Evolutionary conservation across 1,284 basidiomycete species (phyloP), one percentile per base, ranked within the genome.

Genomic region (Puccinia polysora): DNA sequence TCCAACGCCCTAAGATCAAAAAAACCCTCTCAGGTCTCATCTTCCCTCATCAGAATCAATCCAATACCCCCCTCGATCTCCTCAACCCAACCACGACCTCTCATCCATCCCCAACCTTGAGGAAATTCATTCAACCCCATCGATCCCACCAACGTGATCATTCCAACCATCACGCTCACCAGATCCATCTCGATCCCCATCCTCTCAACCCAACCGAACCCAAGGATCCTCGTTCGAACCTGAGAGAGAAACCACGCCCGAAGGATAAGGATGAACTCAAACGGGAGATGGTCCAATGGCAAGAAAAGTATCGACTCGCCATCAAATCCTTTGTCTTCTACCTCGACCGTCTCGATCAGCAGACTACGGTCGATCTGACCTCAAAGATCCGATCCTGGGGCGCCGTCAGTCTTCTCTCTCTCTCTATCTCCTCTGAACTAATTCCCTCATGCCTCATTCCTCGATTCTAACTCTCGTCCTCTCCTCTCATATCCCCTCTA

Each of bases 241-340:
- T 25, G 23, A 40, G 53, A n/a, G 65, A 68, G 12, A 67, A 65
- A 53, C 64, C 52, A 40, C 49, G 28, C 7, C 10, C 30, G 12
- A 67, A 67, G 30, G 58, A 70, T 18, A 65, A 65, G 20, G 63
- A 65, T 36, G 68, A 70, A 52, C 49, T 70, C 28, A 60, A 52
- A 62, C 40, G 58, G 2, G 68, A 70, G 47, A 70, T 56, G 28
- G 55, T 45, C 15, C 68, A 90, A 76, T 97, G 92, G 83, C 86
- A 85, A 75, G 80, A 85, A 52, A 96, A 92, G 82, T 97, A 93
- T 81, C 85, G 84, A 68, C 85, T 86, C 72, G 89, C 88, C 18
- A 95, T 97, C 80, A 90, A 91, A 1, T 83, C 80, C 30, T 91
- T 88, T 82, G 85, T 84, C 20, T 95, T 97, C 81, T 89, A 93